Percentiles rank a stretch among this genome's conserved stretches.
Conservation (phyloP, 2,329 filamentous ascomycete species). For the Penicillium psychrosexuale region DNA sequence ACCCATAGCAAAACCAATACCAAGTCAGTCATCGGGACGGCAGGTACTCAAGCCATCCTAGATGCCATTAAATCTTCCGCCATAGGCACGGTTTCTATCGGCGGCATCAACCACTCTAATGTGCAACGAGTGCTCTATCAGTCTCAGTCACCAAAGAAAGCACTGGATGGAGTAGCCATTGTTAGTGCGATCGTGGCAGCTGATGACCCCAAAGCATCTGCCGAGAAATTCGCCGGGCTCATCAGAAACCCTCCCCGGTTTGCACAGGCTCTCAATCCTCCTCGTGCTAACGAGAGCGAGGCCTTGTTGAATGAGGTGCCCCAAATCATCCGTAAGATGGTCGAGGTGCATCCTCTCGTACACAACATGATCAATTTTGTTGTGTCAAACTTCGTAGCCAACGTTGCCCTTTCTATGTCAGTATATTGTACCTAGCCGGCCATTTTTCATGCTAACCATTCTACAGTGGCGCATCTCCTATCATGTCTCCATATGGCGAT, state of each 20-base stretch:
- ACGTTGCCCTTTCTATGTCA: slow-evolving; percentile 73
- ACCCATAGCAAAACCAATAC: slow-evolving; percentile 72
- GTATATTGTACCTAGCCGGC: slow-evolving; percentile 5
- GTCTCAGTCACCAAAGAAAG: slow-evolving; percentile 55
- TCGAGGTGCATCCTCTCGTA: slow-evolving; percentile 65
- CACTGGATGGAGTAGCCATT: slow-evolving; percentile 77
- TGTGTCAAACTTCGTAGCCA: slow-evolving; percentile 92
- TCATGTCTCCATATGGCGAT: slow-evolving; percentile 85
- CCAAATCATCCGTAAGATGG: slow-evolving; percentile 59
- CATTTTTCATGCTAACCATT: slow-evolving; percentile 14
- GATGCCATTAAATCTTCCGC: slow-evolving; percentile 52
- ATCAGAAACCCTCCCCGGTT: slow-evolving; percentile 46
- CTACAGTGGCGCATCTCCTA: slow-evolving; percentile 71
- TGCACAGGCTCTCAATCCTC: slow-evolving; percentile 28
- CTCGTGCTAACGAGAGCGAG: slow-evolving; percentile 27
- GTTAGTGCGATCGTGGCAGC: slow-evolving; percentile 85
- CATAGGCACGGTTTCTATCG: slow-evolving; percentile 71
- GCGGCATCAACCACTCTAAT: slow-evolving; percentile 78
- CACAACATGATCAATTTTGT: slow-evolving; percentile 99
- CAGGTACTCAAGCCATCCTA: slow-evolving; percentile 67
- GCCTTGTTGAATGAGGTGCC: slow-evolving; percentile 39
- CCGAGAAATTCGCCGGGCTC: slow-evolving; percentile 57
- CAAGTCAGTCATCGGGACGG: slow-evolving; percentile 73
- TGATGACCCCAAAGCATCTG: slow-evolving; percentile 61
- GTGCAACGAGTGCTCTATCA: slow-evolving; percentile 71